Percentiles rank a stretch among this genome's conserved stretches.
phyloP scores from a whole-genome alignment of 2,329 filamentous ascomycete species.

The Fusarium concolor region DNA sequence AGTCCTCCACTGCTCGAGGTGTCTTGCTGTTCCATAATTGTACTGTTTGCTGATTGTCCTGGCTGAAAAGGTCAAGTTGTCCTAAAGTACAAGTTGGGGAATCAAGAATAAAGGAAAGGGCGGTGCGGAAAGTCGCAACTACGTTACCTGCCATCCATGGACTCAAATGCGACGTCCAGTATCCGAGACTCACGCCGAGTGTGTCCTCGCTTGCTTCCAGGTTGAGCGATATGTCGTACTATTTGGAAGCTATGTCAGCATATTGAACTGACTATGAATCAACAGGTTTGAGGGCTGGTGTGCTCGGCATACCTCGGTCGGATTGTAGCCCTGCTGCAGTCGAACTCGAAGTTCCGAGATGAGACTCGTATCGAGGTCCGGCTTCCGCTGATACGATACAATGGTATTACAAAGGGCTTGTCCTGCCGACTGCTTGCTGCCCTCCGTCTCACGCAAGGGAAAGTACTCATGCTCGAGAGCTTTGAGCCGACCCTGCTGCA shows the following conservation, averaged over 20 bases:
- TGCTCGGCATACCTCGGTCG: slow-evolving; percentile 12
- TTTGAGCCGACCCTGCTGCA: slow-evolving; percentile 14
- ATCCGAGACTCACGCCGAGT: slow-evolving; percentile 13
- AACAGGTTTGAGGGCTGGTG: slow-evolving; percentile 9
- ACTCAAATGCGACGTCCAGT: slow-evolving; percentile 11
- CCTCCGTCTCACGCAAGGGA: slow-evolving; percentile 8
- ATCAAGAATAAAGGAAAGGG: slow-evolving; percentile 12
- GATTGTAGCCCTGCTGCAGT: slow-evolving; percentile 14
- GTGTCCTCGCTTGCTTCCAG: slow-evolving; percentile 10
- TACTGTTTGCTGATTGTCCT: slow-evolving; percentile 14
- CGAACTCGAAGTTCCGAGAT: slow-evolving; percentile 10
- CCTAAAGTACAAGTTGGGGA: slow-evolving; percentile 14
- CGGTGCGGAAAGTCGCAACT: slow-evolving; percentile 13
- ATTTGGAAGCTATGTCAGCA: slow-evolving; percentile 9
- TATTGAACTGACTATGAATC: slow-evolving; percentile 12
- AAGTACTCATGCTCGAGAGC: slow-evolving; percentile 13
- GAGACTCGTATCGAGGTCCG: slow-evolving; percentile 10
- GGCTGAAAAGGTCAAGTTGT: slow-evolving; percentile 14
- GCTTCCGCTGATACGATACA: slow-evolving; percentile 13
- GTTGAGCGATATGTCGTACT: slow-evolving; percentile 14
- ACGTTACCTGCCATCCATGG: slow-evolving; percentile 13
- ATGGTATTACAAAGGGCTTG: slow-evolving; percentile 11
- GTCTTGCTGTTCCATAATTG: slow-evolving; percentile 11
- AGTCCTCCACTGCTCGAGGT: slow-evolving; percentile 11
- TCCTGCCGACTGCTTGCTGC: slow-evolving; percentile 11